Percentiles rank a stretch among this genome's conserved stretches.
These are phyloP conservation scores for Rhizomucor pusillus DNA, from an alignment of 371 early-diverging fungal genomes.

Conservation along the genomic window DNA sequence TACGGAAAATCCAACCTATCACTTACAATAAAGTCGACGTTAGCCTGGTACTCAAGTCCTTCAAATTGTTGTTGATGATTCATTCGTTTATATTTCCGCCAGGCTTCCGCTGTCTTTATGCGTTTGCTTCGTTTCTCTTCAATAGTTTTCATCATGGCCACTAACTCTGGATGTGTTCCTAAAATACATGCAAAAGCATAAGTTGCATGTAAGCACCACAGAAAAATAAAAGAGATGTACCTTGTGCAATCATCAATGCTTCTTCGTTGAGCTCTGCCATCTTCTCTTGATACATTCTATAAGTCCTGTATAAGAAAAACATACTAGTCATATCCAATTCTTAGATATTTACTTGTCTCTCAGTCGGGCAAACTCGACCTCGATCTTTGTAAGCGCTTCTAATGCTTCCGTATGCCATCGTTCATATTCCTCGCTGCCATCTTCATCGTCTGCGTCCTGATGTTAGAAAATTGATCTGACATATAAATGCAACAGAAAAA, in stretches of 20 bases:
- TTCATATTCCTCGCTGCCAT: slow-evolving; percentile 16
- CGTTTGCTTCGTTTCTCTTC: slow-evolving; percentile 54
- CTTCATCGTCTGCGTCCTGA: slow-evolving; percentile 17
- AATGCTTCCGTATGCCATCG: slow-evolving; percentile 41
- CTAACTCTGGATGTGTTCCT: slow-evolving; percentile 61
- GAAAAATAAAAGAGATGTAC: slow-evolving; percentile 17
- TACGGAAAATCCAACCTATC: background rate
- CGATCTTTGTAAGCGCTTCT: slow-evolving; percentile 46
- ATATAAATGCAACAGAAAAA: too few relatives aligned
- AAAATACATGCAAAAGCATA: background rate
- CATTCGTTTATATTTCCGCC: slow-evolving; percentile 48
- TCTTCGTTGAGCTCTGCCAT: slow-evolving; percentile 58
- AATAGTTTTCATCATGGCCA: slow-evolving; percentile 56
- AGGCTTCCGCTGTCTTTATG: slow-evolving; percentile 52
- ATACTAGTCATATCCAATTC: background rate
- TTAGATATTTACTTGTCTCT: slow-evolving; percentile 42
- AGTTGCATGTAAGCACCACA: background rate
- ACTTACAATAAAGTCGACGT: slow-evolving; percentile 48
- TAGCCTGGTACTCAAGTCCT: slow-evolving; percentile 56
- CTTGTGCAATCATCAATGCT: slow-evolving; percentile 56
- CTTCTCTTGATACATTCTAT: slow-evolving; percentile 62
- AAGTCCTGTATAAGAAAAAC: background rate
- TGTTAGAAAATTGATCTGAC: too few relatives aligned
- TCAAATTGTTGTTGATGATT: slow-evolving; percentile 49
- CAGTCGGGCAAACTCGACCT: slow-evolving; percentile 48